Evolutionary conservation across 2,329 filamentous ascomycete species (phyloP), one percentile per base, ranked within the genome.

Genomic region (Xylariaceae sp.): DNA sequence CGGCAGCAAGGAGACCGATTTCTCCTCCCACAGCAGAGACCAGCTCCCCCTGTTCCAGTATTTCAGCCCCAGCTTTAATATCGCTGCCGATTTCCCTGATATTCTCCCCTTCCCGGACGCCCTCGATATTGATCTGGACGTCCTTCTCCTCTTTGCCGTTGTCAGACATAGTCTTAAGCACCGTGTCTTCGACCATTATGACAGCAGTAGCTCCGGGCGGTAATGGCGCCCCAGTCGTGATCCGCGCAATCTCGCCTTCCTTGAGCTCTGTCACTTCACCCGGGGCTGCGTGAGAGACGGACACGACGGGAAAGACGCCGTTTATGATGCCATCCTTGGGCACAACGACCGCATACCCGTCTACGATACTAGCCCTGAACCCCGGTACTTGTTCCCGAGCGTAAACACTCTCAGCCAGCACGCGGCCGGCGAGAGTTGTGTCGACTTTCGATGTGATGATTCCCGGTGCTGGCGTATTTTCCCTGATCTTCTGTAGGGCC

Each of bases 171-270:
- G 81, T 85, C 56, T 81, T 83, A 4, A 99, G 76, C 0, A 85
- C 73, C 0, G 94, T 99, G 66, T 96, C 94, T 72, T 99, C 94
- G 0, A 99, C 94, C 90, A 95, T 97, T 44, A 96, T 86, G 5
- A 99, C 92, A 0, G 92, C 87, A 22, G 89, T 95, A 1, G 94
- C 90, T 0, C 92, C 90, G 0, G 85, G 85, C 1, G 94, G 94
- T 0, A 99, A 74, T 10, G 94, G 92, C 5, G 94, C 94, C 0
- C 94, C 94, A 0, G 94, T 99, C 0, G 94, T 99, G 62, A 99
- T 96, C 44, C 94, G 81, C 0, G 92, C 87, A 49, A 97, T 86
- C 59, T 91, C 80, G 0, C 92, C 91, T 32, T 82, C 76, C 50
- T 85, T 77, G 2, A 96, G 74, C 1, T 81, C 71, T 32, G 81